These are phyloP conservation scores for Stachybotrys chartarum DNA, from an alignment of 2,329 filamentous ascomycete species.

Conservation along the genomic window DNA sequence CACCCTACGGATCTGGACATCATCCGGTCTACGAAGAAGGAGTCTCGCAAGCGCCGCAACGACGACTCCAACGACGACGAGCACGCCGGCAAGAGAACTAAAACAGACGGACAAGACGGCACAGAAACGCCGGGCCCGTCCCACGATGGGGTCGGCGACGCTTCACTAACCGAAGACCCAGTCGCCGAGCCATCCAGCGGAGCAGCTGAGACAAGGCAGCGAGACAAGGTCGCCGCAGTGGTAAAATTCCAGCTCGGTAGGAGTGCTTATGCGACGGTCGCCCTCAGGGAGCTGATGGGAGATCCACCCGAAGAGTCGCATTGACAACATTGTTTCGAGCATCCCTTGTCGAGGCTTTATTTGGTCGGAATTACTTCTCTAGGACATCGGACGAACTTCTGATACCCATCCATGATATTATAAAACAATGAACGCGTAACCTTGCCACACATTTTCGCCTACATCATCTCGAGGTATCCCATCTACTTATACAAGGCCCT, in stretches of 20 bases:
- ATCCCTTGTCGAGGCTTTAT: neutral
- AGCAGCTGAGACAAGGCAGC: constrained; percentile 8
- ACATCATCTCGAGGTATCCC: neutral
- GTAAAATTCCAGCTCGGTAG: constrained; percentile 70
- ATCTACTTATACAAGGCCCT: neutral
- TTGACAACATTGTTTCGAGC: neutral
- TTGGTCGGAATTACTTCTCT: neutral
- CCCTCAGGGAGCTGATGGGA: constrained; percentile 69
- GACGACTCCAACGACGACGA: constrained; percentile 8
- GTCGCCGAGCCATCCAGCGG: constrained; percentile 14
- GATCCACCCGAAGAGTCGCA: constrained; percentile 20
- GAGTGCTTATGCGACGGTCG: constrained; percentile 82
- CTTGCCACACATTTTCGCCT: neutral
- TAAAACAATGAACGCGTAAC: neutral
- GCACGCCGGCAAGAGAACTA: constrained; percentile 10
- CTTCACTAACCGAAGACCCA: constrained; percentile 5
- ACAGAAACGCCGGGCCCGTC: neutral
- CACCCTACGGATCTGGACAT: constrained; percentile 79
- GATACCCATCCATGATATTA: neutral
- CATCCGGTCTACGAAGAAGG: constrained; percentile 35
- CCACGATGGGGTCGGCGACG: constrained; percentile 1
- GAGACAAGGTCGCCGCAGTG: constrained; percentile 53
- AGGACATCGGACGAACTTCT: neutral
- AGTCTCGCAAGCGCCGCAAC: constrained; percentile 7
- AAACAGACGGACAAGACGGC: constrained; percentile 1